These are phyloP conservation scores for Phaeolepiota aurea DNA, from an alignment of 768 basidiomycete species.

Conservation along the genomic window DNA sequence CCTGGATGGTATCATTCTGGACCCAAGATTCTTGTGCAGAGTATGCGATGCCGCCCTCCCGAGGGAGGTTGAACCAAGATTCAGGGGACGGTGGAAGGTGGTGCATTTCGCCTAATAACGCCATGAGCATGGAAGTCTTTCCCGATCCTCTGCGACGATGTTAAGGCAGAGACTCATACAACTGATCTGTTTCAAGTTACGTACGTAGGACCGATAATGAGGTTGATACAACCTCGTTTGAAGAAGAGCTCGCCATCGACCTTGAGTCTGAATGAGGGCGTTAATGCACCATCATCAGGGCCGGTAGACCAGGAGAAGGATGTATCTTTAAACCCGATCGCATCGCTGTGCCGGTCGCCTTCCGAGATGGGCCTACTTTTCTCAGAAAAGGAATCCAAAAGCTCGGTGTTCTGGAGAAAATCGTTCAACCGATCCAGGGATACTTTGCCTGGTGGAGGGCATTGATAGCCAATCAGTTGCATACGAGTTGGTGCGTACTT, in stretches of 20 bases:
- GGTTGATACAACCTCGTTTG: constrained; percentile 40
- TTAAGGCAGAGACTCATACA: too few species aligned
- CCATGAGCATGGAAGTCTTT: constrained; percentile 37
- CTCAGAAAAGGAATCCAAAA: constrained; percentile 31
- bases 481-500: background rate
- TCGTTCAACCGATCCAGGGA: constrained; percentile 48
- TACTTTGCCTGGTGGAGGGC: constrained; percentile 55
- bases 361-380: background rate
- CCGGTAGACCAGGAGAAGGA: constrained; percentile 48
- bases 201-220: constrained; percentile 49
- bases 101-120: constrained; percentile 64
- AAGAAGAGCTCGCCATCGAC: constrained; percentile 50
- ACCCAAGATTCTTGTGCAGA: constrained; percentile 86
- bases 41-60: constrained; percentile 64
- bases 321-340: constrained; percentile 46
- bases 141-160: constrained; percentile 36
- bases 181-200: constrained; percentile 1
- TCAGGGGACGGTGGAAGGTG: constrained; percentile 40
- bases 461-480: constrained; percentile 17
- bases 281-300: constrained; percentile 18
- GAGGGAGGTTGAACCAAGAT: constrained; percentile 65
- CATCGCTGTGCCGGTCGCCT: constrained; percentile 4
- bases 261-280: constrained; percentile 39
- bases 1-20: constrained; percentile 69
- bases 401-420: constrained; percentile 38